Conservation (phyloP, 2,329 filamentous ascomycete species). For the Xylaria sp. region DNA sequence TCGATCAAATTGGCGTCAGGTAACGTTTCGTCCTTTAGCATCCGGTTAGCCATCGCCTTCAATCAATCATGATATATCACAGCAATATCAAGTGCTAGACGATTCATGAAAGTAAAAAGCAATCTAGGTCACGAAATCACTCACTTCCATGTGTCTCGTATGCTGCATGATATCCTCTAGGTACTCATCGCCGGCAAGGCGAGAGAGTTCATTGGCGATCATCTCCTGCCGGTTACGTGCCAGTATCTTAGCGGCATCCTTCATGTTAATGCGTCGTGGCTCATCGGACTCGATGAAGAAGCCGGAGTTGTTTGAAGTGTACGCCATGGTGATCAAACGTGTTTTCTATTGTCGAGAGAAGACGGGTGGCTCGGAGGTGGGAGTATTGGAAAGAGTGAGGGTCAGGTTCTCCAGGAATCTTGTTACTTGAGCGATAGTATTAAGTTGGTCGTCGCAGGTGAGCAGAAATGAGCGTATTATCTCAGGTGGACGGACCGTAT, state of each 20-base stretch:
- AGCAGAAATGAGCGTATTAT: slow-evolving; percentile 56
- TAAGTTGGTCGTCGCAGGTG: slow-evolving; percentile 50
- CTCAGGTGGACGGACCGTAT: slow-evolving; percentile 57
- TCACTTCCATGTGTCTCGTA: slow-evolving; percentile 92
- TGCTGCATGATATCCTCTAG: slow-evolving; percentile 93
- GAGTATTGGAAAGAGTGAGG: slow-evolving; percentile 56
- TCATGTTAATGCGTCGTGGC: slow-evolving; percentile 69
- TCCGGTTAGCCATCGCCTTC: slow-evolving; percentile 31
- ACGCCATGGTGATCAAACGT: slow-evolving; percentile 56
- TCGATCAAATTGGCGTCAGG: slow-evolving; percentile 98
- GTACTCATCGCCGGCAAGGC: slow-evolving; percentile 87
- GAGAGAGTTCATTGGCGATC: slow-evolving; percentile 88
- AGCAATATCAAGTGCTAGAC: not conserved
- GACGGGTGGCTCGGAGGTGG: slow-evolving; percentile 42
- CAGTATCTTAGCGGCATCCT: slow-evolving; percentile 80
- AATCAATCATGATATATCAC: not conserved
- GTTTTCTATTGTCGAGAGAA: slow-evolving; percentile 41
- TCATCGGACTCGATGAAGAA: slow-evolving; percentile 69
- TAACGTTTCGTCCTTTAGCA: slow-evolving; percentile 76
- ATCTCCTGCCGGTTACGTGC: slow-evolving; percentile 86
- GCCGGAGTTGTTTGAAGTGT: slow-evolving; percentile 56
- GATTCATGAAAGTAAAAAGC: slow-evolving; percentile 27
- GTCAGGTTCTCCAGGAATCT: slow-evolving; percentile 65
- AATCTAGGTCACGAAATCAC: slow-evolving; percentile 42
- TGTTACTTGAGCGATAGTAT: slow-evolving; percentile 49